Base-by-base conservation (phyloP, 805 yeast genomes). In the Starmerella davenportii region DNA sequence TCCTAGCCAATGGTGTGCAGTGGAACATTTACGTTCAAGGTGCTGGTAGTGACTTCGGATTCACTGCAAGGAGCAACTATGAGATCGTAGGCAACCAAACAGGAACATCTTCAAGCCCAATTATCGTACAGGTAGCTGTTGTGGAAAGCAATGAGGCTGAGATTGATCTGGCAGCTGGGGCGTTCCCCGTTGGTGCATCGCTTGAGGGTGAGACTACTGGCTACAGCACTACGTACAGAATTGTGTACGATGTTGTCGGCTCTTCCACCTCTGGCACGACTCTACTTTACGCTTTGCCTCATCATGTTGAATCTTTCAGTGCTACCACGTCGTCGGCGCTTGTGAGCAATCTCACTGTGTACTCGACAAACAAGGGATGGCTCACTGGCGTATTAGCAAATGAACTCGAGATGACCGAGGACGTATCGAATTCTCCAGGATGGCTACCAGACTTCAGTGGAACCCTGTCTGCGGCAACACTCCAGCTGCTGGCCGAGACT, bases 81-180 rank as follows among this genome's bases (percentile, higher is more conserved):
- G 52, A 60, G 29, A 47, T 66, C 28, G 54, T 52, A 35, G 74
- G 57, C 8, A 43, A 43, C 32, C 61, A 30, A 48, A 63, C 37
- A 21, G 38, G 42, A 2, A 40, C 48, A 15, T 47, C 42, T 4
- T 45, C 30, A 43, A 61, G 27, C 46, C 63, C 45, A 55, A 59
- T 45, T 59, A 63, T 5, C 30, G 53, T 72, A 15, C 79, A 75
- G 56, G 56, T 68, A 8, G 76, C 74, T 2, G 61, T 62, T 33
- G 60, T 72, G 8, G 70, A 66, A 19, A 53, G 59, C 5, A 36
- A 38, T 44, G 48, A 44, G 36, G 39, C 16, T 4, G 14, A 36
- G 4, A 74, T 74, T 51, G 85, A 76, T 53, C 47, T 59, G 32
- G 72, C 78, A 17, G 85, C 90, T 30, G 92, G 92, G 30, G 60